phyloP scores from a whole-genome alignment of 164 flowering plant species.

The Brasenia schreberi region DNA sequence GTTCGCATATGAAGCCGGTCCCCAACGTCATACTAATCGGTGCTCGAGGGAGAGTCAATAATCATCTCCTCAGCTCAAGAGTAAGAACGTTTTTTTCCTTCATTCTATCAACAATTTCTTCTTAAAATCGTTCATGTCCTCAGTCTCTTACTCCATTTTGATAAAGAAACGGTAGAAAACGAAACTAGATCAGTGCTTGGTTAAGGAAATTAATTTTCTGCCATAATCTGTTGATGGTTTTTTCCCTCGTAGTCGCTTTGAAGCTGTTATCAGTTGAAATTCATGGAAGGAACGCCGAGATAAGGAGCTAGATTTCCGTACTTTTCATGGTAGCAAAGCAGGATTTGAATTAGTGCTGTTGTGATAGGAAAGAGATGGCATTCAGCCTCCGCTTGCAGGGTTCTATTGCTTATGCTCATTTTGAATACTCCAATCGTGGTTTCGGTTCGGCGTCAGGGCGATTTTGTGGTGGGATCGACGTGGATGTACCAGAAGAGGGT shows the following conservation, averaged over 20 bases:
- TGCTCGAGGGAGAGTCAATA: neutral
- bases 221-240: no score
- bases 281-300: neutral
- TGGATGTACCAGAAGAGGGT: neutral
- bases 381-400: neutral
- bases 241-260: neutral
- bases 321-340: neutral
- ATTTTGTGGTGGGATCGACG: neutral
- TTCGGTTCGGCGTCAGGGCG: neutral
- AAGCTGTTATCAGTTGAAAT: neutral
- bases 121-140: neutral
- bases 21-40: neutral
- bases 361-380: neutral
- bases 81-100: neutral
- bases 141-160: neutral
- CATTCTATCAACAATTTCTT: neutral
- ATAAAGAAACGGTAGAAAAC: no score
- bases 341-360: neutral
- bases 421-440: neutral
- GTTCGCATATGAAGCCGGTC: neutral
- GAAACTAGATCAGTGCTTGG: no score
- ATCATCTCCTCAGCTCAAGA: neutral
- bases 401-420: neutral
- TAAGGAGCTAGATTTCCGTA: neutral
- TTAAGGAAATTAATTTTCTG: no score